Conservation (phyloP, 148 eudicot species). For the Fagopyrum tataricum region DNA sequence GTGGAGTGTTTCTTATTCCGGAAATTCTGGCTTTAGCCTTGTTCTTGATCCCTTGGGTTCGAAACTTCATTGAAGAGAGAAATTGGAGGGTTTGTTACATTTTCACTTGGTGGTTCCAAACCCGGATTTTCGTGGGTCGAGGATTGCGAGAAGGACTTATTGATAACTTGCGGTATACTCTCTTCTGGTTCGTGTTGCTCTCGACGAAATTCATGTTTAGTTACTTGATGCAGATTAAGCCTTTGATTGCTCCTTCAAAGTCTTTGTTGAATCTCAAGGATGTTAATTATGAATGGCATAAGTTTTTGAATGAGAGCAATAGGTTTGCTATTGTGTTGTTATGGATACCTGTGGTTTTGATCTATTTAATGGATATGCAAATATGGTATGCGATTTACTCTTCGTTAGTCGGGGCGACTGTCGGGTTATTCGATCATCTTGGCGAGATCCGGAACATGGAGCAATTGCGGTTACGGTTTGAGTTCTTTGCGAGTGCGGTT, state of each 20-base stretch:
- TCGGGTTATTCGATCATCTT: slow-evolving; percentile 75
- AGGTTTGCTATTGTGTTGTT: slow-evolving; percentile 68
- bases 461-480: slow-evolving; percentile 85
- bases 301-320: slow-evolving; percentile 62
- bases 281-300: slow-evolving; percentile 63
- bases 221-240: slow-evolving; percentile 78
- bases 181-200: slow-evolving; percentile 82
- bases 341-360: slow-evolving; percentile 87
- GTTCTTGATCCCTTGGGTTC: slow-evolving; percentile 68
- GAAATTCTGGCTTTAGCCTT: slow-evolving; percentile 59
- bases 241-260: slow-evolving; percentile 62
- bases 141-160: slow-evolving; percentile 81
- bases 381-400: slow-evolving; percentile 95
- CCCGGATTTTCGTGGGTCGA: slow-evolving; percentile 72
- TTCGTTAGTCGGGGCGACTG: slow-evolving; percentile 68
- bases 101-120: slow-evolving; percentile 94
- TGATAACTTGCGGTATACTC: slow-evolving; percentile 63
- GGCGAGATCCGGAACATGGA: slow-evolving; percentile 90
- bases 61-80: slow-evolving; percentile 71
- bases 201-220: slow-evolving; percentile 70
- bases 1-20: slow-evolving; percentile 50
- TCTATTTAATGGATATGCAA: slow-evolving; percentile 84
- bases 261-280: slow-evolving; percentile 31
- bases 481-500: slow-evolving; percentile 89
- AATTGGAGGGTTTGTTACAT: slow-evolving; percentile 77